Base-by-base conservation (phyloP, 306 rosid genomes). In the Vigna trinervia region DNA sequence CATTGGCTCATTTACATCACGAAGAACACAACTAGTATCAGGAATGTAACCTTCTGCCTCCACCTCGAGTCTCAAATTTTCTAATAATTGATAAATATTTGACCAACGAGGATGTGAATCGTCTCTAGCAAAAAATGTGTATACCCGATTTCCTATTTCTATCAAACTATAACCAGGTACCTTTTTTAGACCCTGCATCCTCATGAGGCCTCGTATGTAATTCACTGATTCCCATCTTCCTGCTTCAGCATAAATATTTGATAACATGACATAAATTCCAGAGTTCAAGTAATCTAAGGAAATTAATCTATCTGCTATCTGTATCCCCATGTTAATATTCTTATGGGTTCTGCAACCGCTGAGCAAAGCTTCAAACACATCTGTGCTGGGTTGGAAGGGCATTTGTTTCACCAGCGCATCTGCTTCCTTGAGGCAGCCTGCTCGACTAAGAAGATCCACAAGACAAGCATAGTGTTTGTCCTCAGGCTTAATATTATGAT, bases 401-500 rank as follows among this genome's bases (percentile, higher is more conserved):
- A 88, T 88, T 83, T 86, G 84, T 71, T 81, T 81, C 60, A 88
- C 80, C 70, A 90, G 39, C 53, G 80, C 78, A 73, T 82, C 82
- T 4, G 93, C 96, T 84, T 93, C 92, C 72, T 78, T 76, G 3
- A 93, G 86, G 62, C 54, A 23, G 59, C 92, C 91, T n/a, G 91
- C 91, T 67, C 96, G 84, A 71, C 97, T 77, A 39, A 89, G 88
- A 77, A 93, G 97, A 82, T 93, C 94, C 23, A 93, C 91, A 15
- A 87, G 26, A 83, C 96, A 82, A 75, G 93, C 94, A 12, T 88
- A 89, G 74, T 87, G 96, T 54, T 85, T 93, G 59, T 86, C 85
- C 0, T 70, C 85, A 53, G 89, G 88, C 78, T 66, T 85, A 36
- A 90, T 77, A 69, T 78, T 75, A 81, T 81, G 88, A 77, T 75